Base-by-base conservation (phyloP, 2,329 filamentous ascomycete species). In the Lithohypha guttulata region DNA sequence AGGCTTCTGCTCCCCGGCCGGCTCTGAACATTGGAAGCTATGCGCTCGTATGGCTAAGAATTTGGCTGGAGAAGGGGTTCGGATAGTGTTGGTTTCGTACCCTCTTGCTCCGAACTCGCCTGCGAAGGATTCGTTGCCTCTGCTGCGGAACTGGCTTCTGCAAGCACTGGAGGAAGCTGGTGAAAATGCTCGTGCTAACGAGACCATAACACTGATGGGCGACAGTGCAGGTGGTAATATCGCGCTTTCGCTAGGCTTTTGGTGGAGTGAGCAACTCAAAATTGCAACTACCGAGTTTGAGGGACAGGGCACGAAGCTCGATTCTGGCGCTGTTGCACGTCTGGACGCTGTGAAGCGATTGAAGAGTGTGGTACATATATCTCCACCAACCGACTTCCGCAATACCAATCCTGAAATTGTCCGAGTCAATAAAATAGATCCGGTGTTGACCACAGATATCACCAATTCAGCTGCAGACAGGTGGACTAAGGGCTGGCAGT, bases 171-270 rank as follows among this genome's bases (percentile, higher is more conserved):
- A 47, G 2, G 49, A 61, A n/a, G 60, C 67, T 0, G 49, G 55
- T 0, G 48, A 53, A 0, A 55, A 54, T 0, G 55, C 55, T 2
- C 19, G 23, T 9, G n/a, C 4, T 10, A 22, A 27, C 10, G 65
- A 73, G 39, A 58, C 52, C 1, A 58, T 75, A 0, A 61, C 68
- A 1, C 57, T 75, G 1, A 65, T 63, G 0, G 73, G 73, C 1
- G 73, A 77, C 39, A 72, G 68, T 0, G 67, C 71, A 0, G 73
- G 73, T 0, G 72, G 64, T 0, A 77, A 76, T 42, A 58, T 76
- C 3, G 60, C 65, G 0, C 7, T 42, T 27, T 58, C 60, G 3
- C 45, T 69, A 15, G 29, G 52, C 53, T 20, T 42, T 45, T 50
- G 47, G 47, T 46, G 43, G 4, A 42, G 35, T 18, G 20, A 42